phyloP scores from a whole-genome alignment of 2,329 filamentous ascomycete genomes.

The Akanthomyces muscarius region DNA sequence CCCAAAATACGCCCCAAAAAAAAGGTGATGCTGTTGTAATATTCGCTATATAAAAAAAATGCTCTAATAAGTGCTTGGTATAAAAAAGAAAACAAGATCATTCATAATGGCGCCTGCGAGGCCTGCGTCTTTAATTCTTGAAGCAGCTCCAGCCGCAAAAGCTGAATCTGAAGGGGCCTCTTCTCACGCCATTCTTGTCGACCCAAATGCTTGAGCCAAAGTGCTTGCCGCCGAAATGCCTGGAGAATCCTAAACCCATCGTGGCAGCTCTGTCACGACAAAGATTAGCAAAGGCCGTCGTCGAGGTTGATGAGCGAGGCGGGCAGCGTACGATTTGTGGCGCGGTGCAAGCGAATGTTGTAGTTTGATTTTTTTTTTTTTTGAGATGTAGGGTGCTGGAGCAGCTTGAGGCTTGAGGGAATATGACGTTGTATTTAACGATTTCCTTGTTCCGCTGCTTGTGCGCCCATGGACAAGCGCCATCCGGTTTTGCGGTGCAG shows the following conservation, averaged over 20 bases:
- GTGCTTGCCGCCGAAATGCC: constrained; percentile 44
- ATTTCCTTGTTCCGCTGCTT: not conserved
- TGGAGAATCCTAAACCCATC: constrained; percentile 48
- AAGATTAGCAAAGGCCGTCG: not conserved
- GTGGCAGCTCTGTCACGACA: not conserved
- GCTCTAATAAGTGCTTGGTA: not conserved
- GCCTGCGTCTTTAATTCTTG: constrained; percentile 27
- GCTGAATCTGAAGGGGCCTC: constrained; percentile 49
- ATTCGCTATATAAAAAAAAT: not conserved
- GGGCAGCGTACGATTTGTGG: not conserved
- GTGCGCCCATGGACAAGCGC: not conserved
- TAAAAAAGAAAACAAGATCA: not conserved
- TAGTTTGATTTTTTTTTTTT: not conserved
- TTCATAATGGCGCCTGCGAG: not conserved
- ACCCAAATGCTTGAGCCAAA: constrained; percentile 48
- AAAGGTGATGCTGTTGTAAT: not conserved
- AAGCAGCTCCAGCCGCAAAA: constrained; percentile 51
- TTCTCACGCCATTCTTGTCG: constrained; percentile 43
- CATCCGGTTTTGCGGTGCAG: not conserved
- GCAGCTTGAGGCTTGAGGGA: not conserved
- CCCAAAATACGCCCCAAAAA: not conserved
- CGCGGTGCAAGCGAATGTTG: not conserved
- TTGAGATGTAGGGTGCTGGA: too few species aligned
- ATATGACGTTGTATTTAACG: not conserved
- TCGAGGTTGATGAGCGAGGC: not conserved